Evolutionary conservation across 257 asterid species (phyloP).

Genomic region (Jaltomata sinuosa): DNA sequence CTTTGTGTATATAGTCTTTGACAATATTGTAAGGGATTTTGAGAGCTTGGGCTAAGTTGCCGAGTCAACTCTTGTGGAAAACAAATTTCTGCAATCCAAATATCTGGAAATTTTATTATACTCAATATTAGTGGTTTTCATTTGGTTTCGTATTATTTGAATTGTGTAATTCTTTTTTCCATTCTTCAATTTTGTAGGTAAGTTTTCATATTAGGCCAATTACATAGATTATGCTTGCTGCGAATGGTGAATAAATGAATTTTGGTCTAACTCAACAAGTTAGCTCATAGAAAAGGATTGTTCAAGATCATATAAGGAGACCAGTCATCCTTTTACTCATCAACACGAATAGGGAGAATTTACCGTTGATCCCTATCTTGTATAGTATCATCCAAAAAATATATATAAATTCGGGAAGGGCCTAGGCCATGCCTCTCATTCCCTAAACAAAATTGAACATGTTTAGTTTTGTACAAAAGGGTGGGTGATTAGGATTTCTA

Average conservation of each 20-base stretch:
- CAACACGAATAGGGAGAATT: background rate
- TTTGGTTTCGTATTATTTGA: background rate
- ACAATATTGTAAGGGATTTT: background rate
- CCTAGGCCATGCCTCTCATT: background rate
- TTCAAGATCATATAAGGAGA: too few species aligned
- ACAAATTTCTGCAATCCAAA: background rate
- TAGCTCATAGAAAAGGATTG: too few species aligned
- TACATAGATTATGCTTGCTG: background rate
- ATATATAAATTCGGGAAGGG: background rate
- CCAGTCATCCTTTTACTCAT: too few species aligned
- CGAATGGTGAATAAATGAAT: too few species aligned
- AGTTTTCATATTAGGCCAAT: background rate
- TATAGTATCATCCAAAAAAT: background rate
- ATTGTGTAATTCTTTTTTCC: background rate
- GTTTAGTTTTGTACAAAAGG: background rate
- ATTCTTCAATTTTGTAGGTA: background rate
- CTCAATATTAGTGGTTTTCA: background rate
- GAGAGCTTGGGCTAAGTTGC: background rate
- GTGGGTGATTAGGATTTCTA: background rate
- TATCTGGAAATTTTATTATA: background rate
- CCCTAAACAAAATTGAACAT: background rate
- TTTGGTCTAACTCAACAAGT: too few species aligned
- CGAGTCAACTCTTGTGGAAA: background rate
- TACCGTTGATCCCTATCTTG: background rate
- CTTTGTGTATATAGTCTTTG: background rate